phyloP scores from a whole-genome alignment of 371 early-diverging fungal genomes.

The Entomophthora muscae region DNA sequence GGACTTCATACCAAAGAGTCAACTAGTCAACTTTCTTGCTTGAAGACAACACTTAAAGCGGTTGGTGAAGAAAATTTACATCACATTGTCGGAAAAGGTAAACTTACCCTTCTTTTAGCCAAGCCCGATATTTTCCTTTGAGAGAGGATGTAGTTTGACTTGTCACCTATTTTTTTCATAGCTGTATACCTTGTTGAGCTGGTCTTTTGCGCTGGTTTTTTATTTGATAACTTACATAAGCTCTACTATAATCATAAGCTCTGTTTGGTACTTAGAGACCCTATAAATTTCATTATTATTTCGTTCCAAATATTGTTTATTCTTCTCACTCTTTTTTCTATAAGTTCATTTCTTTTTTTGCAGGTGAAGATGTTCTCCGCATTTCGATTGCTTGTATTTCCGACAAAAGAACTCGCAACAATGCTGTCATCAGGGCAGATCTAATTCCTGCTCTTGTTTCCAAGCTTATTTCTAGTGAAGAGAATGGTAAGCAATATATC shows the following conservation, averaged over 20 bases:
- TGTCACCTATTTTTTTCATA: neutral
- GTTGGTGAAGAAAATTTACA: neutral
- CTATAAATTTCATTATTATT: neutral
- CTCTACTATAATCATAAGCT: neutral
- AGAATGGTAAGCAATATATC: neutral
- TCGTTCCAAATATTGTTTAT: neutral
- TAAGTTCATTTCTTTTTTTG: neutral
- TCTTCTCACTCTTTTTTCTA: neutral
- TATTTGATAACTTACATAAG: neutral
- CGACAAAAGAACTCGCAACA: slow-evolving; percentile 1
- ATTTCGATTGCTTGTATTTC: neutral
- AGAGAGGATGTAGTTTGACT: neutral
- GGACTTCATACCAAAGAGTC: neutral
- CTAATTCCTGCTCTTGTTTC: neutral
- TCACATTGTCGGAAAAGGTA: neutral
- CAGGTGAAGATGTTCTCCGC: neutral
- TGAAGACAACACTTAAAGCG: neutral
- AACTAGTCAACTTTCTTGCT: neutral
- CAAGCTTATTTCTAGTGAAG: neutral
- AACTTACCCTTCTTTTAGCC: neutral
- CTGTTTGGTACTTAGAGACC: neutral
- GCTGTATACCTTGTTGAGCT: neutral
- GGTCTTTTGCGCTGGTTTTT: neutral
- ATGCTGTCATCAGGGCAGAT: slow-evolving; percentile 1
- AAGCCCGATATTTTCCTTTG: neutral